Base-by-base conservation (phyloP, 2,329 filamentous ascomycete species). In the Colletotrichum echinochloae region DNA sequence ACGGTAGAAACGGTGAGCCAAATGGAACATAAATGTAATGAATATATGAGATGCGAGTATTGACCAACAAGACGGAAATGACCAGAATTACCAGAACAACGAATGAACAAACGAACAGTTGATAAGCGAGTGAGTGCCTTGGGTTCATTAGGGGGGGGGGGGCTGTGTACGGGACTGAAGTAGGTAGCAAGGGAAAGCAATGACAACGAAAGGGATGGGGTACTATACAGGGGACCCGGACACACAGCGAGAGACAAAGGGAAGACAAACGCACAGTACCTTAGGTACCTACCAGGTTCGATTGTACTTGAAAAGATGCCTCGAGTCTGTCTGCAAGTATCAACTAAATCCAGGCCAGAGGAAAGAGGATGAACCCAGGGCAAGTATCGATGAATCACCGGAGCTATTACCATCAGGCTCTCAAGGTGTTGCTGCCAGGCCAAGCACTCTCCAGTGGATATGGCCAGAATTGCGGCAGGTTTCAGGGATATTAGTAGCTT, bases 11-110 rank as follows among this genome's bases (percentile, higher is more conserved):
- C 46, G 33, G 44, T 61, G 28, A 48, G 56, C 26, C 6, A 41
- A 60, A 30, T 23, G 46, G 56, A 28, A 61, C 59, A 51, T 37
- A 60, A 61, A 23, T 51, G 59, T 30, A 51, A 61, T 61, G 18
- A 5, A 30, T 51, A 39, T 16, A 33, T n/a, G n/a, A n/a, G n/a
- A 37, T 60, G 5, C n/a, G 44, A 20, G 41, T 48, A 12, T 30
- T 20, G n/a, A 33, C n/a, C 18, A 62, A 37, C 16, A 41, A 62
- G 23, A 52, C 30, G 48, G 60, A 35, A 26, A 30, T 62, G 48
- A 41, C 35, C 46, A 51, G 18, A 39, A 35, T 51, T 35, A 30
- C 26, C 46, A 51, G 33, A 51, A 35, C 37, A 37, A 54, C 33
- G 44, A 52, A 54, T 18, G 35, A 44, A 44, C 26, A 44, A 20